Evolutionary conservation across 2,329 filamentous ascomycete species (phyloP), one percentile per base, ranked within the genome.

Genomic region (Calonectria montana): DNA sequence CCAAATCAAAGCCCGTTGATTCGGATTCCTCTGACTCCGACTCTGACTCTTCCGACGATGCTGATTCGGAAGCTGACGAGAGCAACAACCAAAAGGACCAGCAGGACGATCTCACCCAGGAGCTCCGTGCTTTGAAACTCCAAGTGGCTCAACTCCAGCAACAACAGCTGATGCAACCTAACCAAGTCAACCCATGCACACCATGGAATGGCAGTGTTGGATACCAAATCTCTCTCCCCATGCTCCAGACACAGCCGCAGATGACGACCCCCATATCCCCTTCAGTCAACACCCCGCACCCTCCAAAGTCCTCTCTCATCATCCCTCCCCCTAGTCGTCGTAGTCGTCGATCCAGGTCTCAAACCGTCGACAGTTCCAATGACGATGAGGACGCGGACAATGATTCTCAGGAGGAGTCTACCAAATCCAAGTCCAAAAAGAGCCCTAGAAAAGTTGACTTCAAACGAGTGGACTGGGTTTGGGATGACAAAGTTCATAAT

Each of bases 401-500:
- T 12, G 41, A 41, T 4, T 53, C 55, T 9, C 41, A 12, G 10
- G 67, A 70, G 25, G 66, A 45, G 9, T 64, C 65, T 23, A 61
- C 72, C 75, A 53, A 75, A 72, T 64, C 73, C 64, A 65, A 65
- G 68, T 65, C 73, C 64, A 65, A 65, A 67, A 74, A 70, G 23
- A 4, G 12, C 3, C 35, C 57, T 3, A 82, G 80, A 67, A 76
- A 77, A 59, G 75, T 72, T 68, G 84, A 86, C 45, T 90, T 82
- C 80, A 89, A 88, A 77, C 85, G 88, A 1, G 87, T 90, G 6
- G 88, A 90, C 71, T 86, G 86, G 75, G 84, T 90, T 1, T 90
- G 88, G 88, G 88, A 90, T 72, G 85, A 80, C 29, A 80, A 78
- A 9, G 83, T 86, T 10, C 87, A 89, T 75, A 85, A 86, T 71